phyloP scores from a whole-genome alignment of 768 basidiomycete genomes.

The Mycena leptocephala region DNA sequence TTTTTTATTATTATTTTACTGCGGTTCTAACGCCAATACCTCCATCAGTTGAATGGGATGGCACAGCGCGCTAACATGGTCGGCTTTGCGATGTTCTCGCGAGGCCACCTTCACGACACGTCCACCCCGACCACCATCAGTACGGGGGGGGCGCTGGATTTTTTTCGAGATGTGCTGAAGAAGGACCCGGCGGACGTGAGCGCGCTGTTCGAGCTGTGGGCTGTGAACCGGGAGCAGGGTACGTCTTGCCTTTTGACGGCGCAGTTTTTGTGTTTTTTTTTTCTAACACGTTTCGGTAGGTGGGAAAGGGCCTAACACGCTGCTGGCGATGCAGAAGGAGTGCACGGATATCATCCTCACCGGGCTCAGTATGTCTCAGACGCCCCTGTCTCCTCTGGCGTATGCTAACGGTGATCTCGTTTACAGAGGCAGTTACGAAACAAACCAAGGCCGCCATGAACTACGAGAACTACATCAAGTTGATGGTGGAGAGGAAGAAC shows the following conservation, averaged over 20 bases:
- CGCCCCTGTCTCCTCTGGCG: neutral
- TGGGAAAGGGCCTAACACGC: neutral
- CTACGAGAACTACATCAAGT: neutral
- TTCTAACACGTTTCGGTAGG: neutral
- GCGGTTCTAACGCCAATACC: neutral
- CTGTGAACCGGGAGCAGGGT: neutral
- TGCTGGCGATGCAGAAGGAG: neutral
- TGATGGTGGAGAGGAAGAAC: neutral
- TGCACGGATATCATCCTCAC: neutral
- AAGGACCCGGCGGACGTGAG: neutral
- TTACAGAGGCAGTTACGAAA: neutral
- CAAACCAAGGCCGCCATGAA: conserved; percentile 5
- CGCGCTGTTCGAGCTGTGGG: neutral
- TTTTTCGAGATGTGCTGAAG: neutral
- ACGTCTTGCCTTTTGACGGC: neutral
- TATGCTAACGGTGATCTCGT: neutral
- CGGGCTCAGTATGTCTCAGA: neutral
- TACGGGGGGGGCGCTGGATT: neutral
- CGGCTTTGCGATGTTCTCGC: conserved; percentile 11
- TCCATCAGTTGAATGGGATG: neutral
- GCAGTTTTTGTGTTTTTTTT: neutral
- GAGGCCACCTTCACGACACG: too few relatives aligned
- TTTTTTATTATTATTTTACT: neutral
- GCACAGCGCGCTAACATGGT: neutral
- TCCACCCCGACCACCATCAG: neutral